A percentile compares a stretch with the other conserved stretches of the same genome.
Evolutionary conservation across 495 filamentous ascomycete species (phyloP).

Genomic region (Lasiosphaeria miniovina): DNA sequence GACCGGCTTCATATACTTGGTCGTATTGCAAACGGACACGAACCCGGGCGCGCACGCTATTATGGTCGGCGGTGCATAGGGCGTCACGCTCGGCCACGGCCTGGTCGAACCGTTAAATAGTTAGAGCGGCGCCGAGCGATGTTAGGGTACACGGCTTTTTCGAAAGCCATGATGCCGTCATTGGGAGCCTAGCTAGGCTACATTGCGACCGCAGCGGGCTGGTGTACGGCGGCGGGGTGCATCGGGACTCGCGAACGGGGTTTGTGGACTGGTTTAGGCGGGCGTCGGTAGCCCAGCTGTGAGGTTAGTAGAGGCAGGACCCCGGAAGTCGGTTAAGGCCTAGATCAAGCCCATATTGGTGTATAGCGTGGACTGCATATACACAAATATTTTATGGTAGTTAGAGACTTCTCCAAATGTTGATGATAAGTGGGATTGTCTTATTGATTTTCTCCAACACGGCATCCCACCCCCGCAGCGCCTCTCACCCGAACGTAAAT

Average conservation of each 20-base stretch:
- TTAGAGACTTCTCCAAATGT: too few species aligned
- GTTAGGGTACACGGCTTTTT: conserved; percentile 42
- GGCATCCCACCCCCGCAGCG: too few species aligned
- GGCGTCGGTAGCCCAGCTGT: conserved; percentile 9
- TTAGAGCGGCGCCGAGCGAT: conserved; percentile 16
- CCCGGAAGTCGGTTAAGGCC: too few species aligned
- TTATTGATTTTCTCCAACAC: too few species aligned
- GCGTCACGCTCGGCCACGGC: conserved; percentile 45
- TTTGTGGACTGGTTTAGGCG: conserved; percentile 37
- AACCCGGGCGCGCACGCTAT: conserved; percentile 41
- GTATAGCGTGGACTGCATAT: too few species aligned
- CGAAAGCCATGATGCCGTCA: conserved; percentile 36
- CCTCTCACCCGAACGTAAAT: too few species aligned
- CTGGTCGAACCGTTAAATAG: conserved; percentile 10
- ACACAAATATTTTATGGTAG: too few species aligned
- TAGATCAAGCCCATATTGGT: too few species aligned
- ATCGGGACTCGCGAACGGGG: conserved; percentile 32
- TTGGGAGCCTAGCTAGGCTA: conserved; percentile 24
- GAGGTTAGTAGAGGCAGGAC: too few species aligned
- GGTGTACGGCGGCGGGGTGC: conserved; percentile 32
- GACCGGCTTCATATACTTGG: conserved; percentile 41
- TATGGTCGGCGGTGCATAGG: conserved; percentile 39
- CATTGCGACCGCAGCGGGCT: conserved; percentile 30
- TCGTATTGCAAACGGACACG: conserved; percentile 37
- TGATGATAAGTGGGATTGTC: too few species aligned